Evolutionary conservation across 306 rosid genomes (phyloP), one percentile per base, ranked within the genome.

Genomic region (Morella rubra): DNA sequence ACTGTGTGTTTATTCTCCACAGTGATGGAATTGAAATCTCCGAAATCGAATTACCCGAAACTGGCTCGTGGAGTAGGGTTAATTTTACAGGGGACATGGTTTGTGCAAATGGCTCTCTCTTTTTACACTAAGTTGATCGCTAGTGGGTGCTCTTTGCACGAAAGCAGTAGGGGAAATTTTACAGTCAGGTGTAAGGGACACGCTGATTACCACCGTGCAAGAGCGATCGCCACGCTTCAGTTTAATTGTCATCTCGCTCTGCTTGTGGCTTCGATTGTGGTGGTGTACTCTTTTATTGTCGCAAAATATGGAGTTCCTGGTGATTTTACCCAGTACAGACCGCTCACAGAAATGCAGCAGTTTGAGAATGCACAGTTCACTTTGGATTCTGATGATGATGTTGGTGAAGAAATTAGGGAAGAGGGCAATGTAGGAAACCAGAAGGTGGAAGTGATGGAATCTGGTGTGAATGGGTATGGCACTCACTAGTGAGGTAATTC

Each of bases 141-240:
- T 5, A 79, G 86, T 5, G 98, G 96, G 7, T 94, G 98, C 45
- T 50, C 62, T 24, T 16, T 92, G 83, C 88, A 86, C 76, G 55
- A 54, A 40, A 82, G 80, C 79, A 94, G 96, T 44, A 81, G 89
- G 51, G 98, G 96, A 69, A 94, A 94, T 76, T 91, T 85, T 79
- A 91, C 90, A 0, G 32, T 92, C 12, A 83, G 78, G 69, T 94
- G 98, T 60, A 90, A 89, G 66, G 98, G 90, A 0, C 96, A 91
- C 72, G 66, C 81, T 20, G 95, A 90, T 19, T 90, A 80, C 79
- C 98, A 91, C 79, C 81, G 98, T 60, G 98, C 93, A 44, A 89
- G 93, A 56, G 96, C 97, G 9, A 85, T 94, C n/a, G 97, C 96
- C 8, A 94, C 98, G 22, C 97, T 94, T 79, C 98, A 90, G 83